Base-by-base conservation (phyloP, 345 rosid genomes). In the Lepidium africanum region DNA sequence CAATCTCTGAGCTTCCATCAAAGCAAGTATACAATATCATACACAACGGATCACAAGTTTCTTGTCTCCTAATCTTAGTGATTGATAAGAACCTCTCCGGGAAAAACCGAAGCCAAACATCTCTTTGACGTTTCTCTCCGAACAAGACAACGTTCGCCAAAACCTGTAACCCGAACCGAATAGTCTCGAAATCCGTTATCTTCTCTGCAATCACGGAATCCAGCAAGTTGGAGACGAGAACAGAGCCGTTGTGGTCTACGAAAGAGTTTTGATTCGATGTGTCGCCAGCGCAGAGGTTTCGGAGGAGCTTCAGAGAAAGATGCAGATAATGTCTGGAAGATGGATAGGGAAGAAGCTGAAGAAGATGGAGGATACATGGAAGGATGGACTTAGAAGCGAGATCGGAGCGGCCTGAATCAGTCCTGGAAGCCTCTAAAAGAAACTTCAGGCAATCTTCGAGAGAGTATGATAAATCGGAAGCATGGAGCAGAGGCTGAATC, bases 241-340 rank as follows among this genome's bases (percentile, higher is more conserved):
- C 65, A n/a, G 79, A 77, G n/a, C 96, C 97, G 39, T 72, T 41
- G 10, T 33, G 45, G 7, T 72, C 77, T 15, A 88, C 39, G 76
- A 90, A 93, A 12, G 76, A 67, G 54, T 77, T 59, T 77, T 88
- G 94, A 77, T 86, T 84, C 17, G 41, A 42, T 50, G 60, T 21
- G 35, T 87, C 94, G 9, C 96, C 94, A 3, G 96, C 97, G 63
- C 88, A 88, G 6, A 88, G 82, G 66, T 90, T 93, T 13, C 98
- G 82, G 19, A 84, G 82, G 73, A 93, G 79, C 63, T 84, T 93
- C 6, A 87, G 53, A 25, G 83, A 73, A 39, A 78, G 82, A 2
- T 45, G 8, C 7, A 87, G 81, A 33, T 63, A 65, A 32, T 70
- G 65, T 15, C 65, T 70, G 36, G 70, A 43, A 43, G 83, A 70